A percentile compares a stretch with the other conserved stretches of the same genome.
phyloP scores from a whole-genome alignment of 2,329 filamentous ascomycete genomes.

The Ascochyta rabiei region DNA sequence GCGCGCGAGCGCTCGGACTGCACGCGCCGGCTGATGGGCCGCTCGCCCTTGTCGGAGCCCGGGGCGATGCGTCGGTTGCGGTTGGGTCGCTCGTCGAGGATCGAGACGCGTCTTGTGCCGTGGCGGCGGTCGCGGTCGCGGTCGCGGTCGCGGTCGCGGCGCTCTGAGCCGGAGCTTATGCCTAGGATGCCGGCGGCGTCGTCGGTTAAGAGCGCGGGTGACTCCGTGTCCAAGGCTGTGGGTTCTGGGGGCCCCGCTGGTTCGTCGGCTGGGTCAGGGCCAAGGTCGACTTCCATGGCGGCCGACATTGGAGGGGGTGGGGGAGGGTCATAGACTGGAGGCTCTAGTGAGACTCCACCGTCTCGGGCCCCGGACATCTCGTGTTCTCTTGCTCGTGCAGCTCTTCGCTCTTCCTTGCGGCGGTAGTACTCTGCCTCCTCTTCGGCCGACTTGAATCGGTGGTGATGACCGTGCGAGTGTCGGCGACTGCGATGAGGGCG shows the following conservation, averaged over 20 bases:
- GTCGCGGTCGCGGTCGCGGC: constrained; percentile 30
- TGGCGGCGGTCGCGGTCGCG: too few species aligned
- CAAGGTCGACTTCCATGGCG: constrained; percentile 21
- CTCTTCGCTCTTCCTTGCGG: constrained; percentile 39
- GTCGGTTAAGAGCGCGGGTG: constrained; percentile 22
- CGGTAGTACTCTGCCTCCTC: constrained; percentile 43
- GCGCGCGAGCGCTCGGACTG: constrained; percentile 38
- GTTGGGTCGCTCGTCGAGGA: constrained; percentile 38
- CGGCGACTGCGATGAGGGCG: constrained; percentile 40
- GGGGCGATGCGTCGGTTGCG: constrained; percentile 38
- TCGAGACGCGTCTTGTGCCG: constrained; percentile 30
- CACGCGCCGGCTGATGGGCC: constrained; percentile 34
- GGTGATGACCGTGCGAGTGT: constrained; percentile 32
- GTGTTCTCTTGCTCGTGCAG: constrained; percentile 30
- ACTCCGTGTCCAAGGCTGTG: constrained; percentile 6
- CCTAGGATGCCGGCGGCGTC: constrained; percentile 37
- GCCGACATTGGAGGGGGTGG: constrained; percentile 29
- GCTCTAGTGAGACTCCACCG: constrained; percentile 28
- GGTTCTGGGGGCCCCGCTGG: constrained; percentile 2
- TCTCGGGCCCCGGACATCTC: constrained; percentile 39
- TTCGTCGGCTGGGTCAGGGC: constrained; percentile 9
- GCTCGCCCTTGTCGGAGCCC: constrained; percentile 34
- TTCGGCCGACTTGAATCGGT: constrained; percentile 36
- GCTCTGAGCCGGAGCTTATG: constrained; percentile 37
- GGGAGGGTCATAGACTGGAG: constrained; percentile 24